Evolutionary conservation across 2,329 filamentous ascomycete species (phyloP).

Genomic region (Gaeumannomyces sp.): DNA sequence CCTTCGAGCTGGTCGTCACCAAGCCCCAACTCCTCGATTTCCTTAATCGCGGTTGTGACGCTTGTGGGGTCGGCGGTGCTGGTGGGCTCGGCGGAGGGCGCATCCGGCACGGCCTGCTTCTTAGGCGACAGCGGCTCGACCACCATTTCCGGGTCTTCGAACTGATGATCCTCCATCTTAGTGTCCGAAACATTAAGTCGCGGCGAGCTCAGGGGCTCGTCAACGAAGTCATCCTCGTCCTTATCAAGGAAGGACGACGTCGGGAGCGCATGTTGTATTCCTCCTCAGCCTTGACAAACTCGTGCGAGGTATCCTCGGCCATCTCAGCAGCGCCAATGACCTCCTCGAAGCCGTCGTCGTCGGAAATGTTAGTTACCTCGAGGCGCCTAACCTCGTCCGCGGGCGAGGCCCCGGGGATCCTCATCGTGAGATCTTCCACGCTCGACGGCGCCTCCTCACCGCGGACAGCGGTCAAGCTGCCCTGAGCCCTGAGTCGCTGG

Average conservation of each 20-base stretch:
- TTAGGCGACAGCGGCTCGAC: slow-evolving; percentile 55
- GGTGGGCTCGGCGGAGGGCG: neutral
- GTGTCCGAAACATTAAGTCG: slow-evolving; percentile 56
- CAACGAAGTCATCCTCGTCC: slow-evolving; percentile 69
- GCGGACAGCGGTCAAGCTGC: slow-evolving; percentile 54
- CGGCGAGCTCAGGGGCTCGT: slow-evolving; percentile 68
- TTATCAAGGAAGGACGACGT: slow-evolving; percentile 43
- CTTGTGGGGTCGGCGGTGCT: slow-evolving; percentile 1
- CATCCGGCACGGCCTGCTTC: slow-evolving; percentile 14
- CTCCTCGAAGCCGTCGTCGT: slow-evolving; percentile 92
- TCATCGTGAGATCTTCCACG: slow-evolving; percentile 59
- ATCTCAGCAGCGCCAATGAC: slow-evolving; percentile 66
- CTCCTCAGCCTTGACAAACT: slow-evolving; percentile 56
- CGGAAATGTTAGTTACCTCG: slow-evolving; percentile 73
- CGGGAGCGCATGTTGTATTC: slow-evolving; percentile 33
- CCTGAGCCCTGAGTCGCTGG: slow-evolving; percentile 70
- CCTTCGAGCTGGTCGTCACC: slow-evolving; percentile 5
- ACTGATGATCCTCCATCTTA: slow-evolving; percentile 43
- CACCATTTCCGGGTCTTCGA: slow-evolving; percentile 50
- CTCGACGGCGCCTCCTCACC: slow-evolving; percentile 38
- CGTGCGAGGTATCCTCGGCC: slow-evolving; percentile 65
- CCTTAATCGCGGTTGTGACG: slow-evolving; percentile 9
- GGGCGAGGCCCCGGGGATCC: slow-evolving; percentile 39
- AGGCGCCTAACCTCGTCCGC: slow-evolving; percentile 63
- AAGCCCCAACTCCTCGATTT: slow-evolving; percentile 9